These are phyloP conservation scores for Pseudogymnoascus sp. DNA, from an alignment of 2,329 filamentous ascomycete species.

Conservation along the genomic window DNA sequence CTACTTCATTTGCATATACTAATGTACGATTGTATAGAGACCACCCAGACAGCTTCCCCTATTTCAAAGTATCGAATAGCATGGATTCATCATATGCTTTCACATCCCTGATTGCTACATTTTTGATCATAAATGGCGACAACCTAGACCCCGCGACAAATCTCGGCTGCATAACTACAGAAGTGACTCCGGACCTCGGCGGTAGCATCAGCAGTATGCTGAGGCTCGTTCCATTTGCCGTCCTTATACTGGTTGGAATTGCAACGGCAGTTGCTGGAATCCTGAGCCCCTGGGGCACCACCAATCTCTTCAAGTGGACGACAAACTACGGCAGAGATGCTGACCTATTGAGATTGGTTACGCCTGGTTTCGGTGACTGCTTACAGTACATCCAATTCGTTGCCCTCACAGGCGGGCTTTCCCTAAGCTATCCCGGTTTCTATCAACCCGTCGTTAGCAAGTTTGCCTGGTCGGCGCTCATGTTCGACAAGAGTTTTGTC, in stretches of 20 bases:
- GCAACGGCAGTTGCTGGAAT: slow-evolving; percentile 79
- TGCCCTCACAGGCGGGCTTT: slow-evolving; percentile 76
- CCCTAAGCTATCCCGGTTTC: slow-evolving; percentile 83
- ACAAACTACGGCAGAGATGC: slow-evolving; percentile 94
- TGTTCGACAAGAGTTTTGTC: slow-evolving; percentile 90
- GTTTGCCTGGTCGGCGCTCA: slow-evolving; percentile 76
- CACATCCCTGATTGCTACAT: slow-evolving; percentile 65
- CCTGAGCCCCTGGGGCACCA: slow-evolving; percentile 88
- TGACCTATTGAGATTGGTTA: slow-evolving; percentile 83
- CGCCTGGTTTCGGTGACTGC: slow-evolving; percentile 92
- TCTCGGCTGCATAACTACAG: slow-evolving; percentile 74
- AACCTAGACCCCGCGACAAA: slow-evolving; percentile 38
- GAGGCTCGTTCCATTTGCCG: slow-evolving; percentile 65
- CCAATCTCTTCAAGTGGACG: slow-evolving; percentile 89
- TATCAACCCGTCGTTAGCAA: slow-evolving; percentile 88
- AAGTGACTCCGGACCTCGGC: slow-evolving; percentile 76
- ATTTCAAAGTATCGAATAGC: slow-evolving; percentile 64
- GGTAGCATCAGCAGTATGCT: slow-evolving; percentile 56
- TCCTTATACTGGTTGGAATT: slow-evolving; percentile 70
- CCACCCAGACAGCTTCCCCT: slow-evolving; percentile 47
- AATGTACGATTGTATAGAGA: slow-evolving; percentile 21
- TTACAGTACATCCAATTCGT: slow-evolving; percentile 95
- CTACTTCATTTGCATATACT: slow-evolving; percentile 8
- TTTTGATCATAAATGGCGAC: slow-evolving; percentile 71
- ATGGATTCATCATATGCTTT: slow-evolving; percentile 82